phyloP scores from a whole-genome alignment of 176 grass and related monocot species.

The maize (Zea mays) region DNA sequence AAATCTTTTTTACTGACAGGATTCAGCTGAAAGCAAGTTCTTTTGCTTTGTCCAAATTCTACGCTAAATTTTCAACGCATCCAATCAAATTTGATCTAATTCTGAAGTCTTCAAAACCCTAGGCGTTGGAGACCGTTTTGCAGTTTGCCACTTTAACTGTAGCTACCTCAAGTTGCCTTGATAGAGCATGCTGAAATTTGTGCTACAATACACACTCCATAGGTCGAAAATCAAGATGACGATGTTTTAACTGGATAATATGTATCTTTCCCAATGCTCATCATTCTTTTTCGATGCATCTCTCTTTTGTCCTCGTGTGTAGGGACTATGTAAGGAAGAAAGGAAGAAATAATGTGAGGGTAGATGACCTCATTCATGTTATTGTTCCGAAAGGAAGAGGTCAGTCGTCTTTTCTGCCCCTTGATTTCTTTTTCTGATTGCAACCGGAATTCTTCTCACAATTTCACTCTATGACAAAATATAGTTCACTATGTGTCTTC shows the following conservation, averaged over 20 bases:
- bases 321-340: constrained; percentile 95
- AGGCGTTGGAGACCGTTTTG: background rate
- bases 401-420: constrained; percentile 37
- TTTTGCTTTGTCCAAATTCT: background rate
- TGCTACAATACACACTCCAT: background rate
- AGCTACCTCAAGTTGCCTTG: background rate
- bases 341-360: constrained; percentile 93
- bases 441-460: background rate
- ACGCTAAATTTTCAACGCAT: background rate
- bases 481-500: background rate
- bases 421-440: constrained; percentile 17
- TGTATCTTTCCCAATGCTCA: background rate
- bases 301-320: constrained; percentile 19
- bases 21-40: background rate
- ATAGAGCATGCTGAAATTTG: constrained; percentile 22
- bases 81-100: background rate
- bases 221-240: background rate
- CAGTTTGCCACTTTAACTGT: background rate
- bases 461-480: background rate
- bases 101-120: constrained; percentile 15
- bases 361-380: constrained; percentile 95
- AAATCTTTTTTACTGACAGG: background rate
- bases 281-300: background rate
- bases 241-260: background rate
- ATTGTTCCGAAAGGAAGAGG: constrained; percentile 96